Evolutionary conservation across 2,329 filamentous ascomycete species (phyloP).

Genomic region (Sphaerulina populicola): DNA sequence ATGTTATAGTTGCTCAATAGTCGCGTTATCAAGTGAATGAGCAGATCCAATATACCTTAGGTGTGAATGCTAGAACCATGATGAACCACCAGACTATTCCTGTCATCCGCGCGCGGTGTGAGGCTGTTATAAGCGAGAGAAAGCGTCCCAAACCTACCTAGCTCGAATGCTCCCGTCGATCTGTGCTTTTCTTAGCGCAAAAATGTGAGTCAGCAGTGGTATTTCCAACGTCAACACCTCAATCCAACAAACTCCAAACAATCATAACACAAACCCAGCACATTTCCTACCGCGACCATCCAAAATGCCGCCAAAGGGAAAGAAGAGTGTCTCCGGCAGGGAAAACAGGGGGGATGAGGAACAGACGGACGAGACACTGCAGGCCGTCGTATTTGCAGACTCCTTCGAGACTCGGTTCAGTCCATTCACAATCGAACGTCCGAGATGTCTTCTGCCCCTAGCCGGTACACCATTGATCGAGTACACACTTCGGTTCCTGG

Average conservation of each 20-base stretch:
- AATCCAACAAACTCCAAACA: not conserved
- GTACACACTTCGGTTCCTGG: constrained; percentile 93
- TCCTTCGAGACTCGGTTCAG: constrained; percentile 87
- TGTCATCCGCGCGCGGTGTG: not conserved
- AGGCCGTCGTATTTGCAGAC: constrained; percentile 74
- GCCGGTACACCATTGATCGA: constrained; percentile 94
- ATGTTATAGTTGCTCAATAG: not conserved
- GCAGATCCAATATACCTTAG: not conserved
- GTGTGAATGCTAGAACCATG: not conserved
- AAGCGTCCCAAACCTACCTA: no score
- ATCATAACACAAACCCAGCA: not conserved
- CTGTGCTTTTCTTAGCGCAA: not conserved
- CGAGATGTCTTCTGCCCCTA: constrained; percentile 86
- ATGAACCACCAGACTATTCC: not conserved
- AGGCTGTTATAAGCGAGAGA: no score
- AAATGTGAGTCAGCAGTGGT: not conserved
- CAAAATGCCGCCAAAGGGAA: constrained; percentile 43
- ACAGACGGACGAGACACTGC: constrained; percentile 53
- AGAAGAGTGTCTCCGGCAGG: constrained; percentile 34
- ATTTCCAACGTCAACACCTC: not conserved
- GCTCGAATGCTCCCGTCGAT: not conserved
- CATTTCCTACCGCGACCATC: not conserved
- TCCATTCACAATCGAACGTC: constrained; percentile 80
- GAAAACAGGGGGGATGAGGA: constrained; percentile 44
- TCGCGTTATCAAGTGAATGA: not conserved